Base-by-base conservation (phyloP, 1,284 basidiomycete genomes). In the Microbotryum scabiosae region DNA sequence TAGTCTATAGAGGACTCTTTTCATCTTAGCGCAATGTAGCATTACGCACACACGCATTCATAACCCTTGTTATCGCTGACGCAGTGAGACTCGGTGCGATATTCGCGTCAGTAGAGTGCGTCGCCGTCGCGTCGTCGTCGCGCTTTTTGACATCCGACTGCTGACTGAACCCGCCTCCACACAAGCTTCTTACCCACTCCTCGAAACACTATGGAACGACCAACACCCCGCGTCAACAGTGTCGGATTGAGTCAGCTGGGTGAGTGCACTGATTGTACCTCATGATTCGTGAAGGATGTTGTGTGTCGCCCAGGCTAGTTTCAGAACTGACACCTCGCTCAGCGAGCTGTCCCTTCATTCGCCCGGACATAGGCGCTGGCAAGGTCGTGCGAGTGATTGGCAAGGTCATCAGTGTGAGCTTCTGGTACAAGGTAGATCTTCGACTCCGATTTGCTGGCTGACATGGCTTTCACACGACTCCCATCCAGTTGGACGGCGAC, bases 361-460 rank as follows among this genome's bases (percentile, higher is more conserved):
- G 6, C 2, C 36, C 51, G 30, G 30, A 30, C 30, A 30, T 9
- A 50, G 52, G 49, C n/a, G 59, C 79, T 1, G 82, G 82, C 1
- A 80, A 83, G 57, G 82, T 79, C 0, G 84, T 92, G n/a, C 78
- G 88, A 44, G 71, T 93, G 16, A 79, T 84, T 0, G 85, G 84
- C 68, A 88, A 88, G 75, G 77, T 85, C 26, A 69, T 88, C 59
- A 81, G 78, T 68, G 86, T 86, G 65, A 61, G 79, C 23, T 54
- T 21, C 44, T 53, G 48, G 50, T 30, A 12, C 36, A 30, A 18
- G 45, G 36, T 18, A 18, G 14, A 41, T 6, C 16, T 5, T 18
- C 36, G 36, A 41, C 4, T 41, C 4, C 16, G 36, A 16, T 5
- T 41, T 30, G 30, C 30, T 30, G 9, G 43, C 52, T 60, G 51